Evolutionary conservation across 805 yeast genomes (phyloP), one percentile per base, ranked within the genome.

Genomic region (Ascoidea rubescens): DNA sequence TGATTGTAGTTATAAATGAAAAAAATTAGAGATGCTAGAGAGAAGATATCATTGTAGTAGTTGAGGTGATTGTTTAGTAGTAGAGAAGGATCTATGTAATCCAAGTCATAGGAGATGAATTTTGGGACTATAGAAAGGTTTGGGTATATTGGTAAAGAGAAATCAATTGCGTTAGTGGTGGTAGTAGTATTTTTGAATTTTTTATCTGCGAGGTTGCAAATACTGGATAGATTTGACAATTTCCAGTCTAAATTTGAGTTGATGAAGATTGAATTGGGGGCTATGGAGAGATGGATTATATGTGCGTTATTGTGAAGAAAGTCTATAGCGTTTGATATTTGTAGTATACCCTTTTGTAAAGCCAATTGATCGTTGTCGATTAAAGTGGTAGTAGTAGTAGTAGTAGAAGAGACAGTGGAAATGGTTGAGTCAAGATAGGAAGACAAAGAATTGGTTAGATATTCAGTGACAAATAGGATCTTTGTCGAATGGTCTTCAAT

Each of bases 181-280:
- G 28, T 21, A 3, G 28, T 21, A 2, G 28, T 21, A 52, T 81
- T 87, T 4, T 73, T 74, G 10, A 78, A 60, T 14, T 74, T 77
- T 47, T 65, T 58, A 70, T 86, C 61, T 71, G 77, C 64, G 68
- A 75, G 60, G 68, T 77, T 56, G 50, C 68, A 69, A 4, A 64
- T 56, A 50, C 77, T 67, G 50, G 77, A 71, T 54, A 93, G 74
- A 0, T 97, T 97, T 5, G 85, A 76, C 2, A 93, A 64, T 64
- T 91, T 93, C 98, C 99, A 93, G 67, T 93, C 98, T 4, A 95
- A 90, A 57, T 81, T 84, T 45, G 80, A 84, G 58, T 85, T 90
- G 17, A 91, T 76, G 53, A 84, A 77, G 1, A 93, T 72, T 0
- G 95, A 78, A 6, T 76, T 69, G 1, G 99, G 99, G 56, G 81